These are phyloP conservation scores for Ustilago shanxiensis DNA, from an alignment of 1,284 basidiomycete species.

Conservation along the genomic window DNA sequence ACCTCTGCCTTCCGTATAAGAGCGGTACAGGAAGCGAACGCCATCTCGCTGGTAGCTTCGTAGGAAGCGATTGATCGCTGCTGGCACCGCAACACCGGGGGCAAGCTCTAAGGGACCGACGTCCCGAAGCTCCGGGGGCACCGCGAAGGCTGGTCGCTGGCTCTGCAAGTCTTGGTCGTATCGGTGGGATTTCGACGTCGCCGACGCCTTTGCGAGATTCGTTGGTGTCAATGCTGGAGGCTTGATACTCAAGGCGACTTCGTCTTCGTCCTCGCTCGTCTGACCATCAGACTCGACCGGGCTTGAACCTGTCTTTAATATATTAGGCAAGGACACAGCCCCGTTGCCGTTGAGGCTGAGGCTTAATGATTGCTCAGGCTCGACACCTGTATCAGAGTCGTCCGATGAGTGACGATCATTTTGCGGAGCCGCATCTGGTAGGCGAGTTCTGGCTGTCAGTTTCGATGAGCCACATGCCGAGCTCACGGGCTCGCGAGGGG, in stretches of 20 bases:
- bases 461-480: neutral
- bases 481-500: conserved; percentile 2
- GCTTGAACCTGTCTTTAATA: neutral
- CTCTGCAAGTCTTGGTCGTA: neutral
- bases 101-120: conserved; percentile 30
- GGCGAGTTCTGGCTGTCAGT: neutral
- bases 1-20: conserved; percentile 77
- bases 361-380: conserved; percentile 20
- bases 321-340: neutral
- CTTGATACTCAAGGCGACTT: conserved; percentile 22
- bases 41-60: conserved; percentile 88
- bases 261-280: conserved; percentile 34
- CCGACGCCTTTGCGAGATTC: neutral
- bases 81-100: conserved; percentile 74
- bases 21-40: conserved; percentile 79
- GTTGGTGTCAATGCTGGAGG: conserved; percentile 1
- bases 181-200: neutral
- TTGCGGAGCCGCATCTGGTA: neutral
- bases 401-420: neutral
- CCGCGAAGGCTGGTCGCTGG: conserved; percentile 29
- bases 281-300: neutral
- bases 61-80: conserved; percentile 81
- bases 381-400: conserved; percentile 24
- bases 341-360: conserved; percentile 10
- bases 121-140: conserved; percentile 18